A percentile compares a stretch with the other conserved stretches of the same genome.
Conservation (phyloP, 2,329 filamentous ascomycete species). For the Fusarium keratoplasticum region DNA sequence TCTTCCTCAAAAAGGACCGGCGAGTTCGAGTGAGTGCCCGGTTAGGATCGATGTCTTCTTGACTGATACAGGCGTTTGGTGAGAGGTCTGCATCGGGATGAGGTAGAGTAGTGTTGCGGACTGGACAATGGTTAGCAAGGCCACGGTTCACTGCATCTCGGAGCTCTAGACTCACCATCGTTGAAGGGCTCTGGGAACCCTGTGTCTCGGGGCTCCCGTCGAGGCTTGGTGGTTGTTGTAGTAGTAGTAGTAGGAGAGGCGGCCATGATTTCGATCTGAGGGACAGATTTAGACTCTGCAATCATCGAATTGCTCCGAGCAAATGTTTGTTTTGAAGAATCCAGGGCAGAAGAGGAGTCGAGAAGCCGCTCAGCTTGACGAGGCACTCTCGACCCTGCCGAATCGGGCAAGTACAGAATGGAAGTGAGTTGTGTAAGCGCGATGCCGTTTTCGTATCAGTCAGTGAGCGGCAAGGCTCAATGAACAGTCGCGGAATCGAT, state of each 20-base stretch:
- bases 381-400: constrained; percentile 32
- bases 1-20: constrained; percentile 60
- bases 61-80: constrained; percentile 66
- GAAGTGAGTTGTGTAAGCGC: constrained; percentile 40
- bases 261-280: constrained; percentile 46
- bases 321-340: background rate
- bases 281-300: constrained; percentile 16
- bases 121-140: constrained; percentile 44
- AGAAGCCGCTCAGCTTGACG: constrained; percentile 26
- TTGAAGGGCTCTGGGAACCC: constrained; percentile 65
- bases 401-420: constrained; percentile 39
- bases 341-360: constrained; percentile 2
- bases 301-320: constrained; percentile 11
- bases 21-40: constrained; percentile 57
- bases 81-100: constrained; percentile 72
- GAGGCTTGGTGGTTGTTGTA: constrained; percentile 38
- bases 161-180: constrained; percentile 52
- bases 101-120: constrained; percentile 69
- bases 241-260: constrained; percentile 41
- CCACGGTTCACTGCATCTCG: background rate
- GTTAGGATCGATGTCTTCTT: constrained; percentile 62
- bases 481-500: constrained; percentile 19
- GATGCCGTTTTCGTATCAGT: constrained; percentile 38
- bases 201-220: constrained; percentile 54
- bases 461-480: constrained; percentile 30